Conservation (phyloP, 345 rosid species). For the Eucalyptus caleyi region DNA sequence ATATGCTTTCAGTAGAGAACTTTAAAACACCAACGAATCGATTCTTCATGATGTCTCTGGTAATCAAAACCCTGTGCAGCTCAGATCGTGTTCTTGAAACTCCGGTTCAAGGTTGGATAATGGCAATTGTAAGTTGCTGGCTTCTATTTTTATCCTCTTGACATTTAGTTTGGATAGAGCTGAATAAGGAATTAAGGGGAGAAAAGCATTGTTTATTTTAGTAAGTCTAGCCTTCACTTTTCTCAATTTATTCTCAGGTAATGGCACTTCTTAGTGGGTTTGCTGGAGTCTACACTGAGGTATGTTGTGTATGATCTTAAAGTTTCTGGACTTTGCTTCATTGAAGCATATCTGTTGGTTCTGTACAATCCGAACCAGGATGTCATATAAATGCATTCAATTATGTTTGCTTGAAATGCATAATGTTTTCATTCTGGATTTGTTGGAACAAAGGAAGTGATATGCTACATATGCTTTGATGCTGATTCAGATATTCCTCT, state of each 20-base stretch:
- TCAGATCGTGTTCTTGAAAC: constrained; percentile 95
- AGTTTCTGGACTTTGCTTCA: not conserved
- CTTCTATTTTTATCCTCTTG: not conserved
- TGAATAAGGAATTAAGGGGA: not conserved
- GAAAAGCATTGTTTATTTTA: not conserved
- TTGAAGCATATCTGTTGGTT: not conserved
- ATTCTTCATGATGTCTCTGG: not conserved
- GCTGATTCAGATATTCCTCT: not conserved
- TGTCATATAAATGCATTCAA: not conserved
- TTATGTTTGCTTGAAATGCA: not conserved
- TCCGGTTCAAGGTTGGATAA: constrained; percentile 82
- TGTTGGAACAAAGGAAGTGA: not conserved
- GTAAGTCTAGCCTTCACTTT: not conserved
- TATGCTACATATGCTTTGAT: not conserved
- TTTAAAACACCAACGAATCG: not conserved
- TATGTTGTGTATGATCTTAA: not conserved
- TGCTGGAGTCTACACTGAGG: constrained; percentile 98
- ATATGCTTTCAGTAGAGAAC: not conserved
- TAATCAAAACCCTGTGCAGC: constrained; percentile 27
- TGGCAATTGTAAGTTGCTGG: constrained; percentile 78
- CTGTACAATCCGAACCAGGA: not conserved
- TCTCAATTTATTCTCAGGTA: constrained; percentile 28
- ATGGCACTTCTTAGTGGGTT: constrained; percentile 98
- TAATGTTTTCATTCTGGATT: not conserved
- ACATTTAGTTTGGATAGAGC: not conserved